These are phyloP conservation scores for Fusarium staphyleae DNA, from an alignment of 2,329 filamentous ascomycete species.

Conservation along the genomic window DNA sequence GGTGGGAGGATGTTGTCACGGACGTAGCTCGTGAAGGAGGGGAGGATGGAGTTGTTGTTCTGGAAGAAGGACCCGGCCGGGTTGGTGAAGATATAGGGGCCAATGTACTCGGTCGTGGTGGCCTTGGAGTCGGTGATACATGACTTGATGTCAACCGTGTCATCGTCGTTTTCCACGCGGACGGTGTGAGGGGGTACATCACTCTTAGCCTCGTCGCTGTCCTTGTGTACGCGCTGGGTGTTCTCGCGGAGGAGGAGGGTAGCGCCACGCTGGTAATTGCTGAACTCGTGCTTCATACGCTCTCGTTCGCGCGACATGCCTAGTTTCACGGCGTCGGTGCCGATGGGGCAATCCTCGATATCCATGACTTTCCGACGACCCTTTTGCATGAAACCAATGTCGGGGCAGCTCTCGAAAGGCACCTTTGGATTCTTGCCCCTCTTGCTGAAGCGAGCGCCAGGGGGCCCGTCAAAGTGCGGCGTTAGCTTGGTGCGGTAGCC, in stretches of 20 bases:
- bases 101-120: conserved; percentile 86
- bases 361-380: conserved; percentile 82
- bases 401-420: conserved; percentile 69
- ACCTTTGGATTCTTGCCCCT: conserved; percentile 57
- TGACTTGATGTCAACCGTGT: conserved; percentile 79
- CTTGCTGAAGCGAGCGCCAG: conserved; percentile 57
- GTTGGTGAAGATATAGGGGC: conserved; percentile 84
- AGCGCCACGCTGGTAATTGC: conserved; percentile 79
- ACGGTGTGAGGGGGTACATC: conserved; percentile 47
- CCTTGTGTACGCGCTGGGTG: conserved; percentile 71
- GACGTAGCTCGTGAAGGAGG: conserved; percentile 85
- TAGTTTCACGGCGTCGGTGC: conserved; percentile 80
- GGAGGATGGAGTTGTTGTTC: conserved; percentile 98
- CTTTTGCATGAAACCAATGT: conserved; percentile 91
- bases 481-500: conserved; percentile 97
- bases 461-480: conserved; percentile 89
- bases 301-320: conserved; percentile 83
- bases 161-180: conserved; percentile 58
- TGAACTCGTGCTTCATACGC: conserved; percentile 73
- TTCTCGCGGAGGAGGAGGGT: conserved; percentile 89
- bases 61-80: conserved; percentile 97
- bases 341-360: conserved; percentile 97
- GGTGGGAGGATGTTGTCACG: conserved; percentile 76
- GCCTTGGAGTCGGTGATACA: conserved; percentile 89
- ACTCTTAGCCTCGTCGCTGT: conserved; percentile 41